These are phyloP conservation scores for Triangularia verruculosa DNA, from an alignment of 2,329 filamentous ascomycete genomes.

Conservation along the genomic window DNA sequence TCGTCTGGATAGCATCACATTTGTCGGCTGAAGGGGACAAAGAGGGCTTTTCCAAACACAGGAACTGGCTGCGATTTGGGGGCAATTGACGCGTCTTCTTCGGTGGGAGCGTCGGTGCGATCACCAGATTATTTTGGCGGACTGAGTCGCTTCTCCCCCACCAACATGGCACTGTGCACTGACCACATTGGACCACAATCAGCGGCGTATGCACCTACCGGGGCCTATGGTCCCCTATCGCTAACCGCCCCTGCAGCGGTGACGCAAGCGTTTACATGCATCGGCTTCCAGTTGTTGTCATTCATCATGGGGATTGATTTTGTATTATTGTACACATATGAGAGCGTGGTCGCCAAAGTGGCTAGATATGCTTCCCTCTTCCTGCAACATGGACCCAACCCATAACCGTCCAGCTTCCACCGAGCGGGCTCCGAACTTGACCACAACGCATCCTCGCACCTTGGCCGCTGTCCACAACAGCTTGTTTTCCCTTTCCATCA, in stretches of 20 bases:
- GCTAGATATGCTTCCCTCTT: constrained; percentile 67
- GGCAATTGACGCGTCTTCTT: constrained; percentile 30
- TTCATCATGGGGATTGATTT: background rate
- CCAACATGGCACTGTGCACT: background rate
- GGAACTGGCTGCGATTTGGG: constrained; percentile 14
- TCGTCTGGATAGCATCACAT: constrained; percentile 41
- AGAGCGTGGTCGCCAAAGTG: constrained; percentile 79
- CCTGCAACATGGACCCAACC: constrained; percentile 70
- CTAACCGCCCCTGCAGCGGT: background rate
- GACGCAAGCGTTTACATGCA: background rate
- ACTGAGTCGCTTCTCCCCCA: constrained; percentile 14
- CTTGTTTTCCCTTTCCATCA: constrained; percentile 55
- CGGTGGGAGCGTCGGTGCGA: constrained; percentile 5
- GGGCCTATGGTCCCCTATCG: background rate
- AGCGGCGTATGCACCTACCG: constrained; percentile 4
- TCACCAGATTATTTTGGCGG: constrained; percentile 30
- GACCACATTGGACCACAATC: background rate
- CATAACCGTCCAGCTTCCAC: constrained; percentile 80
- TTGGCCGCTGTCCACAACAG: constrained; percentile 80
- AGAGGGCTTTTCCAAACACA: constrained; percentile 3
- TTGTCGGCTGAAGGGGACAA: constrained; percentile 19
- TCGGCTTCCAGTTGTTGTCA: background rate
- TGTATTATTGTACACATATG: constrained; percentile 64
- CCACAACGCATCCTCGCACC: constrained; percentile 78
- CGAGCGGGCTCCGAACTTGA: constrained; percentile 83